Conservation (phyloP, 805 yeast species). For the Zygosaccharomyces kombuchaensis region DNA sequence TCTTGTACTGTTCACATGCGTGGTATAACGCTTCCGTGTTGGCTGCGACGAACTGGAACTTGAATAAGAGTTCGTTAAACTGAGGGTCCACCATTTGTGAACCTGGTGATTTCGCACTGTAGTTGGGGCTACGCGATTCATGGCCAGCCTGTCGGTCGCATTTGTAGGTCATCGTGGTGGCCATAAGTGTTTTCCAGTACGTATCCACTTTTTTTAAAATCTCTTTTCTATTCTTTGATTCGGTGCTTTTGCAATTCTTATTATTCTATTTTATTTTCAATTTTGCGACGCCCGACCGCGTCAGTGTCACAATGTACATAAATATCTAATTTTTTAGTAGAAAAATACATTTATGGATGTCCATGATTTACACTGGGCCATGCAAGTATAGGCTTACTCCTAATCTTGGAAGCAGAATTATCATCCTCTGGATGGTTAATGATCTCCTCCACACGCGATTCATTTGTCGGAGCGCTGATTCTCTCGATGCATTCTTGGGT, state of each 20-base stretch:
- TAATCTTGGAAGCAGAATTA: conserved; percentile 4
- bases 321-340: background rate
- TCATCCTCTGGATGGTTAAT: conserved; percentile 9
- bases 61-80: conserved; percentile 10
- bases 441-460: conserved; percentile 11
- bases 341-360: conserved; percentile 42
- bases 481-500: conserved; percentile 14
- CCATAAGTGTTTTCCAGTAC: background rate
- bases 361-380: conserved; percentile 72
- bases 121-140: background rate
- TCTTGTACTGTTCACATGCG: conserved; percentile 14
- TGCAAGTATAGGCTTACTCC: conserved; percentile 38
- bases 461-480: conserved; percentile 8
- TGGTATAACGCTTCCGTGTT: conserved; percentile 11
- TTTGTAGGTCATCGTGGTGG: background rate
- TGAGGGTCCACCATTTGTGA: conserved; percentile 12
- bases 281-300: conserved; percentile 7
- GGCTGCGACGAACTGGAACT: conserved; percentile 6
- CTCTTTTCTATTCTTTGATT: background rate
- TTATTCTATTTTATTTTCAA: conserved; percentile 6
- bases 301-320: background rate
- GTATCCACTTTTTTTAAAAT: background rate
- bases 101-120: conserved; percentile 5
- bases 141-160: background rate
- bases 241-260: conserved; percentile 4